Evolutionary conservation across 257 asterid species (phyloP), one percentile per base, ranked within the genome.

Genomic region (Scutellaria galericulata): DNA sequence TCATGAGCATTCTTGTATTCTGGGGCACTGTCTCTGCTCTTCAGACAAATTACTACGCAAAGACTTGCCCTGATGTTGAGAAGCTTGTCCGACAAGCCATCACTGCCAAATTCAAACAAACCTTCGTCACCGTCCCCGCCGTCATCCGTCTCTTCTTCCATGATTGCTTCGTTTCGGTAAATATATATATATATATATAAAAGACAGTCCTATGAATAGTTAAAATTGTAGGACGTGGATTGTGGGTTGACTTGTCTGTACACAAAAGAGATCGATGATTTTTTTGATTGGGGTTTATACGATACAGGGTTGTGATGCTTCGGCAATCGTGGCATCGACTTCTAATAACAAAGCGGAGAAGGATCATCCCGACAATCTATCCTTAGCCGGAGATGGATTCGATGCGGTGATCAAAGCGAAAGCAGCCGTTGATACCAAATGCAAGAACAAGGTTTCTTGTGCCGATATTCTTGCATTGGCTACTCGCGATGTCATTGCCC

Each of bases 301-400:
- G 3, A 8, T 13, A 41, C 7, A 90, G 98, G 98, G 98, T 2
- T 91, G 97, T 48, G 98, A 93, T 78, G 98, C 98, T 6, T 93
- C 97, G 0, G 72, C 83, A 9, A 78, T 93, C 6, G 47, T 93
- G 51, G 89, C 93, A 13, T 91, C 98, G 7, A 80, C 92, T 1
- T 64, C 78, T 4, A 82, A 79, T 9, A 91, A 89, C 64, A 85
- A 24, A 64, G 96, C 98, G 0, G 98, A 93, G 70, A 93, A 89
- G 82, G 98, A 93, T 72, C 87, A 89, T 53, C 85, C 90, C 0
- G 97, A 91, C 68, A 93, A 93, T 50, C 64, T 91, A 18, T 93
- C 98, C 1, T 75, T 93, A 5, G 98, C 98, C n/a, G 98, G 98
- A 75, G 98, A 93, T 20, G 98, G 98, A 37, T 93, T 93, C 58